Evolutionary conservation across 2,329 filamentous ascomycete species (phyloP).

Genomic region (Nothopassalora personata): DNA sequence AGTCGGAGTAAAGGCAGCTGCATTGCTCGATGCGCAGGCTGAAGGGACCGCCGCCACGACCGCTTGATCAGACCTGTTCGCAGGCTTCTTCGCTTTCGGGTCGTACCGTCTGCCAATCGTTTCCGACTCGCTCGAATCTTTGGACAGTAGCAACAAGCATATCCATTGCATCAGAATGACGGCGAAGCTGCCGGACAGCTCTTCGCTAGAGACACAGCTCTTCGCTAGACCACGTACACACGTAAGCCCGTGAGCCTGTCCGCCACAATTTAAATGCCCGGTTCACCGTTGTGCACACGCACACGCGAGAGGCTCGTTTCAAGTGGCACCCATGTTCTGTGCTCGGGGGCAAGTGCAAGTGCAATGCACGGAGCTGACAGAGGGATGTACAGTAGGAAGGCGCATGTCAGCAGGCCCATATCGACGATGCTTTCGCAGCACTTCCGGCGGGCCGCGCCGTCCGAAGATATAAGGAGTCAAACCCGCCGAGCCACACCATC

Average conservation of each 20-base stretch:
- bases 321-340: background rate
- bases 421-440: background rate
- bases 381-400: no score
- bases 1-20: no score
- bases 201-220: background rate
- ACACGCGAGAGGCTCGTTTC: background rate
- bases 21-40: no score
- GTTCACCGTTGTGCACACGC: background rate
- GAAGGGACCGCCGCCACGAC: no score
- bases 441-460: background rate
- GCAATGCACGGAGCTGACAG: no score
- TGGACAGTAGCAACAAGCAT: background rate
- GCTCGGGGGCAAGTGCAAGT: background rate
- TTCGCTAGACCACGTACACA: no score
- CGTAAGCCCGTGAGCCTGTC: no score
- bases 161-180: constrained; percentile 6
- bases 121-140: background rate
- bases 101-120: no score
- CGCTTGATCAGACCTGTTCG: no score
- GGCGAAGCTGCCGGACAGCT: constrained; percentile 4
- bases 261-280: constrained; percentile 10
- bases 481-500: no score
- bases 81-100: no score
- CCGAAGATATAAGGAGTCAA: background rate
- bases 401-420: background rate